Evolutionary conservation across 805 yeast species (phyloP), one percentile per base, ranked within the genome.

Genomic region (Wickerhamomyces strasburgensis): DNA sequence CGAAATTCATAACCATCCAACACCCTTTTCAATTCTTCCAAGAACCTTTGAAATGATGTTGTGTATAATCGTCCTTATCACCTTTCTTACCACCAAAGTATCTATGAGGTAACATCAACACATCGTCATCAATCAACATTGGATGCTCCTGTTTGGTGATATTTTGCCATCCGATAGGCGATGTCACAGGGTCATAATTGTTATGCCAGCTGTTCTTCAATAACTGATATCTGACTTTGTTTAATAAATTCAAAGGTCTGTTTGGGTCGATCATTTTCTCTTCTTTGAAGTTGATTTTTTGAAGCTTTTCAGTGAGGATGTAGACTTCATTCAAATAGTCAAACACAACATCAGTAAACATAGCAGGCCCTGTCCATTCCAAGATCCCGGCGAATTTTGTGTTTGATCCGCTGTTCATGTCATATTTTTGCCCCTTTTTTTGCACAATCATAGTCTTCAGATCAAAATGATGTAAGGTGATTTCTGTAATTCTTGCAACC

Each of bases 31-130:
- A n/a, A n/a, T n/a, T 30, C 32, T 78, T 78, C 84, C 84, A 78
- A 33, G 69, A 61, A 2, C 84, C 83, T 59, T 68, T 70, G 50
- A 78, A 78, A 64, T 66, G 65, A 51, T 78, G 84, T 43, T 70
- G 65, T 1, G 70, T 79, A 48, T 70, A 75, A 5, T 82, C 81
- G 50, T 77, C 67, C 3, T 38, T 39, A 3, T 56, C 54, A 11
- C 54, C 46, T 31, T 27, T 29, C 33, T 72, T 78, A 0, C 84
- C 83, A 42, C 77, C 69, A 48, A 78, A 77, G 18, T 77, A 64
- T 2, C 83, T 76, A 38, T 78, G 77, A 15, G 90, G 89, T 39
- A 82, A 62, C 3, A 83, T 67, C 57, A 83, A 56, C n/a, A 83
- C 72, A 56, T 82, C 89, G 44, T 81, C 83, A 5, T 78, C 48